phyloP scores from a whole-genome alignment of 108 stramenopile species.

The Aurantiochytrium sp. region DNA sequence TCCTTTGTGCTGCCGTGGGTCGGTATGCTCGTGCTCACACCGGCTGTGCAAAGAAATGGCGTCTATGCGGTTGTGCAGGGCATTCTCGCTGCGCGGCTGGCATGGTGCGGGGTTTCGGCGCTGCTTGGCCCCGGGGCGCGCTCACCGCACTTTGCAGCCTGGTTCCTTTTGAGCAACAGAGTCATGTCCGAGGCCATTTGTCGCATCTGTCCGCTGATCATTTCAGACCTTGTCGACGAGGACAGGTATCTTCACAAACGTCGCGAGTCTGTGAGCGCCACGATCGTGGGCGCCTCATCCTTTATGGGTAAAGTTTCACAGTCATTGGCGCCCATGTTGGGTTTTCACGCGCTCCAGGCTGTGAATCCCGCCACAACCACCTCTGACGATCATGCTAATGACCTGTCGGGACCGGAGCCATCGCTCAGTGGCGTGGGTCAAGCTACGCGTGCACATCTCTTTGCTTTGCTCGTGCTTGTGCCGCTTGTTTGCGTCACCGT shows the following conservation, averaged over 20 bases:
- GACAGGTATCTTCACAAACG: not conserved
- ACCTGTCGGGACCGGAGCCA: too few relatives aligned
- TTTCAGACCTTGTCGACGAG: conserved; percentile 17
- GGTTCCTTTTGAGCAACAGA: not conserved
- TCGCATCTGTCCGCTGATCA: not conserved
- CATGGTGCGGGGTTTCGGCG: not conserved
- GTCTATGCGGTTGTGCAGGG: not conserved
- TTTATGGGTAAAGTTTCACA: conserved; percentile 4
- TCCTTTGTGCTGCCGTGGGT: conserved; percentile 16
- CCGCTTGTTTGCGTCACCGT: not conserved
- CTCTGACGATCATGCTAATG: too few relatives aligned
- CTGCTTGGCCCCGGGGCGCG: not conserved
- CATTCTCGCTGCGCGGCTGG: not conserved
- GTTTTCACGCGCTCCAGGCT: not conserved
- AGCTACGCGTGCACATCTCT: not conserved
- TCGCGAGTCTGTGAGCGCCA: not conserved
- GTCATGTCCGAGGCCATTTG: conserved; percentile 19
- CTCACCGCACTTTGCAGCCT: not conserved
- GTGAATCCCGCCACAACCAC: too few relatives aligned
- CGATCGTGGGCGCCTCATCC: conserved; percentile 4
- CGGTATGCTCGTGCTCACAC: not conserved
- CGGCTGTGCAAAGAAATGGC: not conserved
- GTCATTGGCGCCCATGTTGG: conserved; percentile 22
- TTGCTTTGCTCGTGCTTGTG: not conserved
- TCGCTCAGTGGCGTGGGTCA: not conserved